Evolutionary conservation across 768 basidiomycete species (phyloP).

Genomic region (Wakefieldia striispora): DNA sequence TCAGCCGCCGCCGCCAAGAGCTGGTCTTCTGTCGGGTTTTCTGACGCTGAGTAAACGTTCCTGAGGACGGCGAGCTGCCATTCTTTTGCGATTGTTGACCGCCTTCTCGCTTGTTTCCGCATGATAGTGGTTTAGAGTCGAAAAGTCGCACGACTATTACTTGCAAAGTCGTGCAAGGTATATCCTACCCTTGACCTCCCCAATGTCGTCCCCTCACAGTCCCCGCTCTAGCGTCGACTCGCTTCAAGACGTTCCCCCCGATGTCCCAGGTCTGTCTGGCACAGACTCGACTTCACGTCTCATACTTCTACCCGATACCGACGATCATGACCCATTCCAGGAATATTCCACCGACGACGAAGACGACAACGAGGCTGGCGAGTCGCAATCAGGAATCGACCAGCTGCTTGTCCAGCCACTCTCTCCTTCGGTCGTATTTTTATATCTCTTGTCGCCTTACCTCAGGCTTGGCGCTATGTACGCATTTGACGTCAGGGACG

Average conservation of each 20-base stretch:
- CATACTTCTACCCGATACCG: slow-evolving; percentile 59
- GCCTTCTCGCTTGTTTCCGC: slow-evolving; percentile 2
- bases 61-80: slow-evolving; percentile 32
- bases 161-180: no score
- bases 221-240: slow-evolving; percentile 14
- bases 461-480: slow-evolving; percentile 71
- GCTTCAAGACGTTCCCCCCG: neutral
- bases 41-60: slow-evolving; percentile 19
- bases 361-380: slow-evolving; percentile 34
- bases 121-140: slow-evolving; percentile 1
- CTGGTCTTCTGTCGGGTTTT: slow-evolving; percentile 24
- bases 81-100: slow-evolving; percentile 18
- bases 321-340: slow-evolving; percentile 36
- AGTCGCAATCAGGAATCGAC: slow-evolving; percentile 3
- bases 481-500: slow-evolving; percentile 42
- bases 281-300: slow-evolving; percentile 52
- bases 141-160: slow-evolving; percentile 19
- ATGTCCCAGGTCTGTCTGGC: slow-evolving; percentile 17
- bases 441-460: slow-evolving; percentile 68
- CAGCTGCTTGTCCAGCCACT: slow-evolving; percentile 44
- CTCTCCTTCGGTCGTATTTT: slow-evolving; percentile 54
- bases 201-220: slow-evolving; percentile 1
- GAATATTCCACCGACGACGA: slow-evolving; percentile 44
- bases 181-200: slow-evolving; percentile 7
- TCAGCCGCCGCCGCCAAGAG: slow-evolving; percentile 19